A percentile compares a stretch with the other conserved stretches of the same genome.
phyloP scores from a whole-genome alignment of 2,329 filamentous ascomycete species.

The Fulvia fulva region DNA sequence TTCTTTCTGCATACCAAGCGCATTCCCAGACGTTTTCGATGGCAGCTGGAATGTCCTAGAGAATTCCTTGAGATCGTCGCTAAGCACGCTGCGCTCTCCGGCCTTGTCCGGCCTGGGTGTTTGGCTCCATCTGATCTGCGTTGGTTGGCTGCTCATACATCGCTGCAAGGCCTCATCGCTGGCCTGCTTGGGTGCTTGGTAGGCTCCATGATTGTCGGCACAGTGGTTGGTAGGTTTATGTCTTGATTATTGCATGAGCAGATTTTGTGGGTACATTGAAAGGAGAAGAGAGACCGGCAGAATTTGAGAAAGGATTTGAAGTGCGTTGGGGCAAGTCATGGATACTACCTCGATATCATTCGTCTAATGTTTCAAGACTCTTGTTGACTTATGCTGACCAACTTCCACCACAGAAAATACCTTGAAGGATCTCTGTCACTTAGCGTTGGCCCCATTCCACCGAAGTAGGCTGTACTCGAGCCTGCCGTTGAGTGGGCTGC shows the following conservation, averaged over 20 bases:
- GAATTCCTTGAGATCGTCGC: not conserved
- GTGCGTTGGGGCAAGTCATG: not conserved
- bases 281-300: not conserved
- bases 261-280: too few relatives aligned
- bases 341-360: not conserved
- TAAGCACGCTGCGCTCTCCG: not conserved
- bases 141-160: not conserved
- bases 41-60: not conserved
- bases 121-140: not conserved
- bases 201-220: not conserved
- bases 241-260: too few relatives aligned
- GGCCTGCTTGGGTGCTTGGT: not conserved
- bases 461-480: too few relatives aligned
- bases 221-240: not conserved
- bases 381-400: not conserved
- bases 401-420: not conserved
- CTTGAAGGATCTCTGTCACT: too few relatives aligned
- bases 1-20: not conserved
- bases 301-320: not conserved
- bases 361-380: not conserved
- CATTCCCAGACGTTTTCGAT: not conserved
- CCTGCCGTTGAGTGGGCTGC: too few relatives aligned
- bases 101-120: too few relatives aligned
- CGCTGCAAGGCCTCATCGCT: not conserved
- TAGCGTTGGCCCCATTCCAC: too few relatives aligned